A percentile compares a stretch with the other conserved stretches of the same genome.
These are phyloP conservation scores for Hymenoscyphus scutula DNA, from an alignment of 2,329 filamentous ascomycete species.

Conservation along the genomic window DNA sequence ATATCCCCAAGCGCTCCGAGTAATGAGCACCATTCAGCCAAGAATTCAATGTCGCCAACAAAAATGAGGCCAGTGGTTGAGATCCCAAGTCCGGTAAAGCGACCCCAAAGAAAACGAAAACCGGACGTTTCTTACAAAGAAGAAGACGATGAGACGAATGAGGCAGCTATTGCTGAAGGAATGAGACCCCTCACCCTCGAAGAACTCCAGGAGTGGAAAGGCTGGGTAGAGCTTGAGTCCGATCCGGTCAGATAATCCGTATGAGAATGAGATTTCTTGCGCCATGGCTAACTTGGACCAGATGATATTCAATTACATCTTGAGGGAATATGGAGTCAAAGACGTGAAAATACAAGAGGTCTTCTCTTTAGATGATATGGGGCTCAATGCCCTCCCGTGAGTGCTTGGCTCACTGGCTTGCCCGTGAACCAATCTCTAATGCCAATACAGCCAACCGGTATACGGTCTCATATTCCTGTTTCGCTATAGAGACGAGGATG, in stretches of 20 bases:
- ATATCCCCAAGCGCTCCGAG: neutral
- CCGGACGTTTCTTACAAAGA: neutral
- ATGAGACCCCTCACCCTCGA: conserved; percentile 48
- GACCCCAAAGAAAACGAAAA: conserved; percentile 7
- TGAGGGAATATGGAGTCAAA: conserved; percentile 73
- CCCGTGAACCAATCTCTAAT: conserved; percentile 21
- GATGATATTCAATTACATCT: conserved; percentile 83
- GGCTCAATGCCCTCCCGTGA: conserved; percentile 62
- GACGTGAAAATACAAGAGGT: conserved; percentile 75
- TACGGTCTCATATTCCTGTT: conserved; percentile 90
- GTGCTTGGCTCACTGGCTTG: neutral
- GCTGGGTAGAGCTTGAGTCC: conserved; percentile 84
- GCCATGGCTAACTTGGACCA: conserved; percentile 35
- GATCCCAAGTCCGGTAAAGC: neutral
- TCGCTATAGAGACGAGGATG: conserved; percentile 56
- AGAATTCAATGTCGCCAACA: neutral
- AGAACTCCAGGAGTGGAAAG: conserved; percentile 62
- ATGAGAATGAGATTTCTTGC: neutral
- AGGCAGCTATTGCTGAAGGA: conserved; percentile 19
- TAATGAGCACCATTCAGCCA: neutral
- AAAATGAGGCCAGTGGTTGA: neutral
- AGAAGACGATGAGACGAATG: conserved; percentile 7
- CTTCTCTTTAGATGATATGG: conserved; percentile 66
- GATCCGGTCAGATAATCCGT: conserved; percentile 63
- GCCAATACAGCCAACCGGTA: conserved; percentile 60